Evolutionary conservation across 2,329 filamentous ascomycete species (phyloP).

Genomic region (Aspergillus sp.): DNA sequence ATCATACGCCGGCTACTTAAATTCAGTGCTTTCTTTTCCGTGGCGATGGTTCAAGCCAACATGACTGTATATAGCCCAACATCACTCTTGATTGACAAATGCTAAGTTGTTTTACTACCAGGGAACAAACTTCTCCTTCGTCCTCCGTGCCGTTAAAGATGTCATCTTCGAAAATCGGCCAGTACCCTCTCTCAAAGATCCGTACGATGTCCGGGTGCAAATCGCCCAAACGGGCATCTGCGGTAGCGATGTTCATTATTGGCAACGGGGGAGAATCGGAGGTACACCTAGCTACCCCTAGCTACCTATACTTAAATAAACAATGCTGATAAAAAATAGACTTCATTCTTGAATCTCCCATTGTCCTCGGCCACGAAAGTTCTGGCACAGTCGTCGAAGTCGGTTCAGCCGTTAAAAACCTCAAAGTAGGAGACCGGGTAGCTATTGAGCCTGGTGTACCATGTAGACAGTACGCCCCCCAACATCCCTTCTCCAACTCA

Average conservation of each 20-base stretch:
- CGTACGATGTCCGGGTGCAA: slow-evolving; percentile 39
- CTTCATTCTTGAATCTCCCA: slow-evolving; percentile 39
- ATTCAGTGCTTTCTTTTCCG: too few relatives aligned
- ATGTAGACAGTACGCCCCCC: slow-evolving; percentile 28
- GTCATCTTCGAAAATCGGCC: slow-evolving; percentile 41
- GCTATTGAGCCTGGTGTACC: slow-evolving; percentile 21
- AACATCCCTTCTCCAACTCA: background rate
- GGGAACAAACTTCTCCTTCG: slow-evolving; percentile 35
- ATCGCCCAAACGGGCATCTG: slow-evolving; percentile 45
- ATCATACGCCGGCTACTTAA: background rate
- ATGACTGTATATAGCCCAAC: background rate
- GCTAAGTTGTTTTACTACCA: background rate
- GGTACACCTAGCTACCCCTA: slow-evolving; percentile 4
- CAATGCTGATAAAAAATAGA: slow-evolving; percentile 15
- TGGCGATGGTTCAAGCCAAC: background rate
- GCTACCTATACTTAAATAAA: background rate
- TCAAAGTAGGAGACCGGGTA: slow-evolving; percentile 17
- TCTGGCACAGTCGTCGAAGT: slow-evolving; percentile 18
- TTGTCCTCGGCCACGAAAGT: slow-evolving; percentile 26
- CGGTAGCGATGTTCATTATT: slow-evolving; percentile 42
- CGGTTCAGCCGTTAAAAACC: slow-evolving; percentile 16
- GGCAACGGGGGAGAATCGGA: slow-evolving; percentile 40
- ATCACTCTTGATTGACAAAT: background rate
- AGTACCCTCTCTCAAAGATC: slow-evolving; percentile 31
- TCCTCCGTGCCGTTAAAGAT: slow-evolving; percentile 41